Base-by-base conservation (phyloP, 768 basidiomycete species). In the Brasilioporus rufonigricans region DNA sequence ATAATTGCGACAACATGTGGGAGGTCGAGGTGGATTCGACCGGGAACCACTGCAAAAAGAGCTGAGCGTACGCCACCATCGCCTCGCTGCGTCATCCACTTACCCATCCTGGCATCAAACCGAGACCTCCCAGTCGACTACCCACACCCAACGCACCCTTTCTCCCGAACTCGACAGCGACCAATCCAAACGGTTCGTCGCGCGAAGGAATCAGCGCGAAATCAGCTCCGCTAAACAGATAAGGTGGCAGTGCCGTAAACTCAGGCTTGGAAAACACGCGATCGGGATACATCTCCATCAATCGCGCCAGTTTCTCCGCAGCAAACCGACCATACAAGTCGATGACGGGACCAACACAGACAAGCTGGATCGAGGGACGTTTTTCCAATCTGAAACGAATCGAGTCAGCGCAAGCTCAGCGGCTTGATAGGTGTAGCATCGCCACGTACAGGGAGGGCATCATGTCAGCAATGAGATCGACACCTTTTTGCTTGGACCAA, bases 401-500 rank as follows among this genome's bases (percentile, higher is more conserved):
- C 6, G 35, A 5, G 19, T 36, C 9, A 43, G 11, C 31, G 29
- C 26, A 14, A 9, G 5, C 11, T 31, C 21, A 44, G 12, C 19
- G 16, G 0, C 9, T 29, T 29, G 27, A 29, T 29, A 29, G 27
- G 27, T 9, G 9, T 29, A 29, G 27, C 27, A 21, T n/a, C 4
- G 14, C 10, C 13, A 80, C 89, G 63, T 66, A 91, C 86, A 97
- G 66, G 4, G 83, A 80, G 23, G 93, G 94, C 90, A 97, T 91
- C 58, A 97, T 86, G 72, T 97, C 94, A 10, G 94, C 94, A 61
- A 97, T 97, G 40, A 97, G 76, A 74, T 97, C 94, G n/a, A 97
- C 93, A 73, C 91, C 94, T 73, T 97, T 97, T 72, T 97, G 94
- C 72, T 96, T 97, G 6, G 94, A 97, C 94, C 94, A 97, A 59